Evolutionary conservation across 2,329 filamentous ascomycete genomes (phyloP).

Genomic region (Huntiella moniliformis): DNA sequence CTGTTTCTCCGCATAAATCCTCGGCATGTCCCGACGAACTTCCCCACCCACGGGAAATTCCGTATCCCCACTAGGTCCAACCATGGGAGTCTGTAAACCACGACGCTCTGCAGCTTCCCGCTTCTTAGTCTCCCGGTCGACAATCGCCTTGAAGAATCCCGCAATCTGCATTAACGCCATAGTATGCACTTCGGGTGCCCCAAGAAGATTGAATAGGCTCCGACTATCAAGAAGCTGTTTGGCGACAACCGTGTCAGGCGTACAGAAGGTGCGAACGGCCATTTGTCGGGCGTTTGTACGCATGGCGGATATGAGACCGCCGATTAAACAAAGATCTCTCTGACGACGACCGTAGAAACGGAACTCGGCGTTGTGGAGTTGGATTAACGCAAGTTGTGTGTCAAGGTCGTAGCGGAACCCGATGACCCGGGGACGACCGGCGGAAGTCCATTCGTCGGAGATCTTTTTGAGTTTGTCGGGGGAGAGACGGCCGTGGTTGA

Average conservation of each 20-base stretch:
- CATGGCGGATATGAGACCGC: slow-evolving; percentile 32
- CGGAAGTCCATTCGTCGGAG: slow-evolving; percentile 30
- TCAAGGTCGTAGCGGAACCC: slow-evolving; percentile 41
- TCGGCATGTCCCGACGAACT: slow-evolving; percentile 5
- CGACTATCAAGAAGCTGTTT: slow-evolving; percentile 38
- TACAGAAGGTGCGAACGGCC: slow-evolving; percentile 35
- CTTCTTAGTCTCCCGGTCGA: slow-evolving; percentile 26
- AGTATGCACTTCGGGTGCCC: slow-evolving; percentile 25
- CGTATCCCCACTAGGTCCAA: slow-evolving; percentile 3
- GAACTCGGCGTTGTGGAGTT: slow-evolving; percentile 31
- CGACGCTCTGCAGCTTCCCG: slow-evolving; percentile 15
- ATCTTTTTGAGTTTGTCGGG: slow-evolving; percentile 32
- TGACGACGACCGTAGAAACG: slow-evolving; percentile 33
- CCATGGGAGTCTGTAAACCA: slow-evolving; percentile 9
- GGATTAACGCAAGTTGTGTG: slow-evolving; percentile 38
- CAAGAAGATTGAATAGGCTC: slow-evolving; percentile 30
- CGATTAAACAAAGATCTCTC: slow-evolving; percentile 24
- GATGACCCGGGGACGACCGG: slow-evolving; percentile 34
- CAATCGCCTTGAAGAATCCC: slow-evolving; percentile 33
- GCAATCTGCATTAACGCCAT: slow-evolving; percentile 30
- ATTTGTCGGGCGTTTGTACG: slow-evolving; percentile 32
- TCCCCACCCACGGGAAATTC: slow-evolving; percentile 7
- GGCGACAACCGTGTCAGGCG: slow-evolving; percentile 37
- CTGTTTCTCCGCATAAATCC: not conserved
- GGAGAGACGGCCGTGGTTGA: slow-evolving; percentile 35